Evolutionary conservation across 768 basidiomycete genomes (phyloP), one percentile per base, ranked within the genome.

Genomic region (Boletales sp.): DNA sequence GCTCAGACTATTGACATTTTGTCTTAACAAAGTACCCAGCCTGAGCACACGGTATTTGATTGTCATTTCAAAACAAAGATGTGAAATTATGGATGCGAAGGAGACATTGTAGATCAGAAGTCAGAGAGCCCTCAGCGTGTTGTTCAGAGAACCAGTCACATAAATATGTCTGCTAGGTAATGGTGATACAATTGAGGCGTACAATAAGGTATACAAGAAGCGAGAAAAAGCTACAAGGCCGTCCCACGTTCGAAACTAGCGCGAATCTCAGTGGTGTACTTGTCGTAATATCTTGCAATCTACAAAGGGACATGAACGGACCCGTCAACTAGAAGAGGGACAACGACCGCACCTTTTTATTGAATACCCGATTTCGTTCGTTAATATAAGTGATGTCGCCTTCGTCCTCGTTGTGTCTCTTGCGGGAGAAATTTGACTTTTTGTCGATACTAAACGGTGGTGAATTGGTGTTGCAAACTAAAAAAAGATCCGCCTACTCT

Each of bases 351-450:
- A 85, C 90, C 86, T 95, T 97, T 74, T 93, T 94, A 81, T 97
- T 97, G 80, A 97, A 98, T 41, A 97, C 93, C 55, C 92, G 82
- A 70, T 97, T 94, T 69, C 88, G 86, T 70, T 98, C 92, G 76
- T 99, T 99, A 80, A 99, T 99, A 67, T 98, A 99, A 6, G 94
- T 98, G 68, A 99, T 90, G 58, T 97, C 94, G 47, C 90, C 94
- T 53, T 94, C 87, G 45, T 90, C 90, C 61, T 97, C 94, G 74
- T 95, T 93, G 67, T 75, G 80, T 58, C 78, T 82, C 71, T 95
- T 95, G 56, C 93, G 79, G 36, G 90, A 93, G 73, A 92, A 91
- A 63, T 89, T 94, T 63, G 81, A 76, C 67, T 90, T 87, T 75
- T 91, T 90, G 73, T 94, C 91, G 58, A 93, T 82, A 59, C 92